Conservation (phyloP, 805 yeast genomes). For the Pichia eremophila region DNA sequence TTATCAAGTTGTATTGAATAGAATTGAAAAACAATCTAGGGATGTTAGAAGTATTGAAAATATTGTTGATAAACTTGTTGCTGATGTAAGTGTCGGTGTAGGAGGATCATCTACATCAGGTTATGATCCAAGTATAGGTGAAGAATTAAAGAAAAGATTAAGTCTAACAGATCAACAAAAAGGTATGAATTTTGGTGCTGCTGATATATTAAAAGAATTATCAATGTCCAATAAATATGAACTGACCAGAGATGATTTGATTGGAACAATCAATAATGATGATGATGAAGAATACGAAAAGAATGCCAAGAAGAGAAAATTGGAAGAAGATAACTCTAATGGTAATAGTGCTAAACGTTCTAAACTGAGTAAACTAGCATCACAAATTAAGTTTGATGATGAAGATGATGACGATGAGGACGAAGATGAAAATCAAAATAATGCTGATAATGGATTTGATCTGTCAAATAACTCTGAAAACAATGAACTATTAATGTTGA, state of each 20-base stretch:
- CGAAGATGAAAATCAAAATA: constrained; percentile 21
- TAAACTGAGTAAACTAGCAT: constrained; percentile 3
- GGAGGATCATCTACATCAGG: constrained; percentile 13
- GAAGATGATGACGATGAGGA: constrained; percentile 10
- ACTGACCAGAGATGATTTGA: constrained; percentile 29
- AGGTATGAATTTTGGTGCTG: constrained; percentile 31
- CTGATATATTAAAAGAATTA: constrained; percentile 30
- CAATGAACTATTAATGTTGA: constrained; percentile 17
- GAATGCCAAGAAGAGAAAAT: constrained; percentile 4
- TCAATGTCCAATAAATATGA: constrained; percentile 13
- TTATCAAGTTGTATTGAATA: constrained; percentile 46
- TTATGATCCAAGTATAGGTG: constrained; percentile 21
- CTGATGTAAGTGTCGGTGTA: constrained; percentile 21
- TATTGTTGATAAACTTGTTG: constrained; percentile 19
- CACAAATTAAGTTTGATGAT: constrained; percentile 16
- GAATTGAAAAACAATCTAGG: constrained; percentile 47
- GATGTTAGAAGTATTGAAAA: constrained; percentile 13
- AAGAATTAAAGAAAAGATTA: constrained; percentile 18
- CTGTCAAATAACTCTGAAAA: constrained; percentile 6
- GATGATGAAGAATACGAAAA: constrained; percentile 5
- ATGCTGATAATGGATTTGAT: constrained; percentile 14
- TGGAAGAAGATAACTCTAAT: constrained; percentile 5
- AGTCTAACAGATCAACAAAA: constrained; percentile 29
- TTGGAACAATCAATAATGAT: constrained; percentile 26
- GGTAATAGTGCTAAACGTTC: constrained; percentile 3